These are phyloP conservation scores for Penicillium cosmopolitanum DNA, from an alignment of 495 filamentous ascomycete genomes.

Conservation along the genomic window DNA sequence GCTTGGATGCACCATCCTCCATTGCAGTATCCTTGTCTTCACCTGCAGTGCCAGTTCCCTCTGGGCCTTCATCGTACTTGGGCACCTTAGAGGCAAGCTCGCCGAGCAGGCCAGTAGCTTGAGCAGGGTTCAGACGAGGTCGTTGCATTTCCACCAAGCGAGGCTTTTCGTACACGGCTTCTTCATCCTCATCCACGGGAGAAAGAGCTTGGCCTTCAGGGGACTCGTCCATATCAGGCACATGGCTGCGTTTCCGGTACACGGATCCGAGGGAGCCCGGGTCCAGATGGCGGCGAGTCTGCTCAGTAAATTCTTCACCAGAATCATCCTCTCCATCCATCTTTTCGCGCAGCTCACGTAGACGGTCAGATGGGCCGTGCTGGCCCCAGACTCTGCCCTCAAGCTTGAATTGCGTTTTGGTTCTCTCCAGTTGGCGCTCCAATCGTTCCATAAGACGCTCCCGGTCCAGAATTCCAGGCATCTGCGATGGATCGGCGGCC, in stretches of 20 bases:
- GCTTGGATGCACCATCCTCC: conserved; percentile 39
- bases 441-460: conserved; percentile 89
- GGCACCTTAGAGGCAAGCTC: conserved; percentile 82
- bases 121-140: conserved; percentile 73
- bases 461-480: conserved; percentile 91
- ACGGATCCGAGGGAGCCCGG: conserved; percentile 69
- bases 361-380: conserved; percentile 82
- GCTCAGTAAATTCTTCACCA: conserved; percentile 53
- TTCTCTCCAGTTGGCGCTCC: conserved; percentile 91
- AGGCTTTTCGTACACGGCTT: conserved; percentile 65
- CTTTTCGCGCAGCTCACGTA: conserved; percentile 88
- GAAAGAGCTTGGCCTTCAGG: conserved; percentile 42
- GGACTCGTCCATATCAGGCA: conserved; percentile 46
- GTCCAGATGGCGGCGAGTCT: conserved; percentile 52
- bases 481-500: conserved; percentile 66
- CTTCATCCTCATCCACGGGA: conserved; percentile 43
- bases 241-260: conserved; percentile 60
- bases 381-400: conserved; percentile 94
- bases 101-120: conserved; percentile 73
- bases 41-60: conserved; percentile 66
- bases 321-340: conserved; percentile 74
- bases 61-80: conserved; percentile 65
- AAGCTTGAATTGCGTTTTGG: conserved; percentile 97
- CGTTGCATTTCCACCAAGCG: conserved; percentile 68
- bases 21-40: conserved; percentile 9